Base-by-base conservation (phyloP, 768 basidiomycete genomes). In the Mycena epipterygia region DNA sequence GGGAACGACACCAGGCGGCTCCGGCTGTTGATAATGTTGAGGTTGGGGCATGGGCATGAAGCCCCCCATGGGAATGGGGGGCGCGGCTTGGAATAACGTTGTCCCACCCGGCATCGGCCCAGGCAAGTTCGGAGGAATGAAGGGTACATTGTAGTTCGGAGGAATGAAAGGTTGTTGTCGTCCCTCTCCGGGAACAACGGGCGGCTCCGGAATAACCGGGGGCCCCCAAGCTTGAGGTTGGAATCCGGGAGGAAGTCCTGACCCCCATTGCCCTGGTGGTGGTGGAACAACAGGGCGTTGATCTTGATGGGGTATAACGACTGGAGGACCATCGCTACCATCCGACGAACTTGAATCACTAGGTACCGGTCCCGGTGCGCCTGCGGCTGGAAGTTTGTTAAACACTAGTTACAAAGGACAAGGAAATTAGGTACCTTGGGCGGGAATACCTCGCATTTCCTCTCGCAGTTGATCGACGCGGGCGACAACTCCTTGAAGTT, bases 401-500 rank as follows among this genome's bases (percentile, higher is more conserved):
- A 39, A 41, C 1, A 51, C 49, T 17, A 5, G 32, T 23, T n/a
- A 3, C 8, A 11, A 35, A 27, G 16, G 11, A 23, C 9, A 29
- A 51, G 32, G 16, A 55, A 23, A 56, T 59, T 59, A 58, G 30
- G 33, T 73, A 86, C 84, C 82, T 73, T 78, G 79, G 27, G 76
- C 70, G 39, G 80, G 81, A 60, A 86, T 75, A 48, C 79, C 78
- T 41, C 81, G 78, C 42, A 88, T 77, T 21, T 85, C 84, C 68
- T 83, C 73, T 57, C 85, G 79, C 12, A 91, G 70, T 49, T 87
- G 83, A 35, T 86, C 84, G 8, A 95, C 83, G 14, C 92, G 87
- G 21, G 88, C 89, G 48, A 88, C 83, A 11, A 96, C 88, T 12
- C 88, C 89, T 21, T 86, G 86, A 42, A 95, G 80, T 76, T 95